phyloP scores from a whole-genome alignment of 495 filamentous ascomycete genomes.

The Trichoderma erinaceum region DNA sequence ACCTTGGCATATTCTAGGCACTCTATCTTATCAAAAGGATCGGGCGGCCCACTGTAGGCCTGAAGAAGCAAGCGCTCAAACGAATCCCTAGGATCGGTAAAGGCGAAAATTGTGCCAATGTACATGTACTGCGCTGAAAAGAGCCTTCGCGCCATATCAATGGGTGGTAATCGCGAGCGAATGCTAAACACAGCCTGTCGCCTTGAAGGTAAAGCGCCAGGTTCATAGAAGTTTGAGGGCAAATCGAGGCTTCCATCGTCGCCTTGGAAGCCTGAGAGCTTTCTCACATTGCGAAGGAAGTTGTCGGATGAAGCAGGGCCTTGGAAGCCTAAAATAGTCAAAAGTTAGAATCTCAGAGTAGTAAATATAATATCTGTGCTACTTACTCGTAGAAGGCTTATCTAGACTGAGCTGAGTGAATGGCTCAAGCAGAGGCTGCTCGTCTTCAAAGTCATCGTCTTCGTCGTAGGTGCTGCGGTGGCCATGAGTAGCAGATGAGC shows the following conservation, averaged over 20 bases:
- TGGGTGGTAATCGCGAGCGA: conserved; percentile 32
- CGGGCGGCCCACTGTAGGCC: conserved; percentile 29
- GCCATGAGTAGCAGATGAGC: neutral
- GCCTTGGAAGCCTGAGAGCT: conserved; percentile 20
- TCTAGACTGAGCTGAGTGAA: conserved; percentile 23
- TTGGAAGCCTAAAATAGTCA: conserved; percentile 18
- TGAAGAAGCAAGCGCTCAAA: conserved; percentile 39
- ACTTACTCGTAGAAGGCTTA: conserved; percentile 17
- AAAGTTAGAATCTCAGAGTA: neutral
- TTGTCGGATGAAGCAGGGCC: conserved; percentile 23
- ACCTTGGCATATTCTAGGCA: conserved; percentile 30
- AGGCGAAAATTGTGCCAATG: conserved; percentile 48
- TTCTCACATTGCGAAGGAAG: conserved; percentile 22
- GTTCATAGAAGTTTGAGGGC: conserved; percentile 24
- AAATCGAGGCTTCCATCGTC: conserved; percentile 21
- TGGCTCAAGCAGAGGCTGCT: conserved; percentile 21
- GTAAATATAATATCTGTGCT: neutral
- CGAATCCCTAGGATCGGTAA: conserved; percentile 34
- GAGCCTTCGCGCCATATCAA: conserved; percentile 40
- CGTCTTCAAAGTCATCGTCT: conserved; percentile 24
- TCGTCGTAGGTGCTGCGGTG: conserved; percentile 14
- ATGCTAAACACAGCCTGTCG: conserved; percentile 14
- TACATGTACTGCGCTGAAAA: conserved; percentile 46
- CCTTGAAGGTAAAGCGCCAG: conserved; percentile 20
- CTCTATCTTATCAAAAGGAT: conserved; percentile 23